These are phyloP conservation scores for Kwoniella pini DNA, from an alignment of 768 basidiomycete species.

Conservation along the genomic window DNA sequence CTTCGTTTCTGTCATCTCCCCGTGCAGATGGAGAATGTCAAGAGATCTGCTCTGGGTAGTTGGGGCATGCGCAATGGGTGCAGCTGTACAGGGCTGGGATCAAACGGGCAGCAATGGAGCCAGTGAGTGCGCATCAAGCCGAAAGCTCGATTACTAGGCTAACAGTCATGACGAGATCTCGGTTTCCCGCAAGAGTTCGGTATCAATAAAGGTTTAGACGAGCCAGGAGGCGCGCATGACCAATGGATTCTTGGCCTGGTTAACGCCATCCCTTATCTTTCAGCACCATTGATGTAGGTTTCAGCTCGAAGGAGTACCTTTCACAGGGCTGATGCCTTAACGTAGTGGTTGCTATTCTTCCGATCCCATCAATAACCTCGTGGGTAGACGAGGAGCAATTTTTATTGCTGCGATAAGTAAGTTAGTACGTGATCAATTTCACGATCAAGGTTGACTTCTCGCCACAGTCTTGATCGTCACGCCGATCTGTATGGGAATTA, in stretches of 20 bases:
- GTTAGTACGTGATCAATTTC: too few species aligned
- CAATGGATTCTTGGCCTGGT: slow-evolving; percentile 45
- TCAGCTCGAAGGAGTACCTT: slow-evolving; percentile 9
- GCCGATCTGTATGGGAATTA: slow-evolving; percentile 34
- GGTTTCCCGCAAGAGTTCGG: slow-evolving; percentile 36
- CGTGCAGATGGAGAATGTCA: slow-evolving; percentile 9
- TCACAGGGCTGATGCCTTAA: neutral
- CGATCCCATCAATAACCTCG: slow-evolving; percentile 65
- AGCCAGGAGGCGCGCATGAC: slow-evolving; percentile 21
- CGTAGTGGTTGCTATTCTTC: slow-evolving; percentile 20
- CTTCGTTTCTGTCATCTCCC: neutral
- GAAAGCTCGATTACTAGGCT: neutral
- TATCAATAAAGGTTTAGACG: slow-evolving; percentile 7
- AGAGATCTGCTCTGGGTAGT: slow-evolving; percentile 1
- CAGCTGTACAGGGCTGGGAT: slow-evolving; percentile 25
- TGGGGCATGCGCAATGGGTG: slow-evolving; percentile 27
- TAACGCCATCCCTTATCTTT: slow-evolving; percentile 40
- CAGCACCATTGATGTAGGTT: slow-evolving; percentile 17
- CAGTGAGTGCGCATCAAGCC: slow-evolving; percentile 12
- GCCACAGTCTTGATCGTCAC: slow-evolving; percentile 57
- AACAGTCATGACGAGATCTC: slow-evolving; percentile 11
- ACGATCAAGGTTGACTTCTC: too few species aligned
- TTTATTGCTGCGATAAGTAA: slow-evolving; percentile 47
- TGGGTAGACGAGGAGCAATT: slow-evolving; percentile 62
- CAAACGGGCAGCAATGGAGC: slow-evolving; percentile 32